Evolutionary conservation across 1,284 basidiomycete genomes (phyloP), one percentile per base, ranked within the genome.

Genomic region (Ceratobasidium sp.): DNA sequence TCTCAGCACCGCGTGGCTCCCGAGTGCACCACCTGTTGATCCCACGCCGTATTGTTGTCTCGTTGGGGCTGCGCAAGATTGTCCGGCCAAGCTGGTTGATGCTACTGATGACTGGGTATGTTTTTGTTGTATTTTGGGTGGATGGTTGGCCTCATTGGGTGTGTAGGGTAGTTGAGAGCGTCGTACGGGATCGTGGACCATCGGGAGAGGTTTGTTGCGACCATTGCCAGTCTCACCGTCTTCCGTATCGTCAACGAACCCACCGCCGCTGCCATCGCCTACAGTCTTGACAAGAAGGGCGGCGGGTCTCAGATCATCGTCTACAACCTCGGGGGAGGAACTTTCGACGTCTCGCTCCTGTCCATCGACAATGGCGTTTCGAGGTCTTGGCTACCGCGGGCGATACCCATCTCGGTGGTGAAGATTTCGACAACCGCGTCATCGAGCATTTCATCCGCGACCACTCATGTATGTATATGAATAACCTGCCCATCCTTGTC

Each of bases 241-340:
- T 93, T 98, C 82, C 96, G 97, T 88, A 98, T 99, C 86, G 96
- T 99, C 88, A 99, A 99, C 88, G 97, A 99, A 87, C 97, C 97
- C 73, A 99, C 97, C 71, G 97, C 97, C 70, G 97, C 97, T 80
- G 97, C 97, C 79, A 96, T 96, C n/a, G n/a, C n/a, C n/a, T n/a
- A n/a, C n/a, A n/a, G n/a, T n/a, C n/a, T n/a, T n/a, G n/a, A n/a
- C n/a, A n/a, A n/a, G n/a, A n/a, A n/a, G n/a, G n/a, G n/a, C n/a
- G n/a, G n/a, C n/a, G n/a, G n/a, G n/a, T n/a, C n/a, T n/a, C n/a
- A n/a, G n/a, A n/a, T n/a, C n/a, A n/a, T n/a, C n/a, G n/a, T n/a
- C n/a, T n/a, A n/a, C n/a, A n/a, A n/a, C n/a, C n/a, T n/a, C n/a
- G n/a, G n/a, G n/a, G n/a, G n/a, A n/a, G n/a, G n/a, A n/a, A 98